Evolutionary conservation across 2,329 filamentous ascomycete genomes (phyloP), one percentile per base, ranked within the genome.

Genomic region (Aureobasidium vineae): DNA sequence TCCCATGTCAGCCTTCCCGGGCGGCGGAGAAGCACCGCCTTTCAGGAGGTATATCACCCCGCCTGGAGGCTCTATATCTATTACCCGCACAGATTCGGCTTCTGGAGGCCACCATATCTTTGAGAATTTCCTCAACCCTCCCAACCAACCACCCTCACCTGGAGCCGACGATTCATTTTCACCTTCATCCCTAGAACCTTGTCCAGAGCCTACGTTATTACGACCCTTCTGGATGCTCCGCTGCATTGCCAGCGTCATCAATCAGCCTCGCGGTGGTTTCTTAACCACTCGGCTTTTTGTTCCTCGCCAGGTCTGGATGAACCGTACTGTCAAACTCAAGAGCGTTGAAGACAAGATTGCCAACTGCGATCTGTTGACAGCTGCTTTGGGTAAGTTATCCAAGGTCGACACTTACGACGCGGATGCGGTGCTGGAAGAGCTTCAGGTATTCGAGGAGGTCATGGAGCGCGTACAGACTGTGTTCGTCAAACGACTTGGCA

Each of bases 171-270:
- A 84, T 15, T 81, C 80, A 56, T 82, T 79, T 3, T 86, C 90
- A 0, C 93, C 93, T 15, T 84, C 89, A 26, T 86, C 92, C 0
- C 83, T 99, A 5, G 95, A 99, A 74, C 90, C 95, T 3, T 99
- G 96, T 75, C 95, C 95, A 0, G 91, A 90, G 41, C 92, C 96
- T 47, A 88, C 89, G 68, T 84, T 97, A 72, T 83, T 98, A n/a
- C 88, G 95, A 23, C 96, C 95, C 1, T 99, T 97, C 77, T 99
- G 95, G 95, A 83, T 99, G 52, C 97, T 99, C 91, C 88, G 95
- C 65, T 93, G 90, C 69, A 83, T 99, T 31, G 96, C 95, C 75
- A 92, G 97, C 76, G 97, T 93, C 0, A 86, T 99, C 52, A 90
- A 89, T 21, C 94, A 99, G 73, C 92, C 94, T 2, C 88, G 92